Evolutionary conservation across 148 eudicot genomes (phyloP), one percentile per base, ranked within the genome.

Genomic region (Camellia granthamiana): DNA sequence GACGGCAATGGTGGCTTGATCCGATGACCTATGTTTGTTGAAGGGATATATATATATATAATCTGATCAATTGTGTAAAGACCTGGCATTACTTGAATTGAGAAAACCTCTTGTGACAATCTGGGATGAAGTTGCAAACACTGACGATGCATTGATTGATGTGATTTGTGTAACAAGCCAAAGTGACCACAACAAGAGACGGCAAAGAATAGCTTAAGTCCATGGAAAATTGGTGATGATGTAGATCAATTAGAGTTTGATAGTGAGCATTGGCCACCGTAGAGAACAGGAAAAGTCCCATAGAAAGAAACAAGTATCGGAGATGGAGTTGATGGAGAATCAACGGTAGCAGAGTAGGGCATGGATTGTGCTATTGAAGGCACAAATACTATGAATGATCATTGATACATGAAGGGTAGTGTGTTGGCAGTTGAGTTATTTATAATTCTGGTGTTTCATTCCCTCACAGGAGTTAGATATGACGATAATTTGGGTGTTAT

Each of bases 1-100:
- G 69, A 65, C 23, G 44, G 30, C 69, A 66, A 38, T 66, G 11
- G 69, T 66, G 44, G 69, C 69, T 15, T 66, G 44, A 66, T 65
- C 38, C 38, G 38, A 30, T 30, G 38, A 30, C 38, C 38, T 30
- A 30, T 30, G 38, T 30, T 30, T 30, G 1, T 30, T 30, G 38
- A 30, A 30, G 38, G 38, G 38, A 30, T 30, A 30, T 30, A 30
- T 30, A 30, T 23, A 23, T 30, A 30, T 30, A 30, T 30, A 30
- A 30, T 30, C 38, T 30, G 38, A 30, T 30, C 38, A 30, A 30
- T 30, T 30, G 38, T 30, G 38, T 30, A 30, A 30, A 30, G 38
- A 30, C 38, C 38, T 30, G 38, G 38, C 38, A 30, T 30, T 1
- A 30, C 38, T 30, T 30, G 38, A 30, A 30, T 30, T 30, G 38